A percentile compares a stretch with the other conserved stretches of the same genome.
Evolutionary conservation across 2,329 filamentous ascomycete genomes (phyloP).

Genomic region (Bipolaris zeicola): DNA sequence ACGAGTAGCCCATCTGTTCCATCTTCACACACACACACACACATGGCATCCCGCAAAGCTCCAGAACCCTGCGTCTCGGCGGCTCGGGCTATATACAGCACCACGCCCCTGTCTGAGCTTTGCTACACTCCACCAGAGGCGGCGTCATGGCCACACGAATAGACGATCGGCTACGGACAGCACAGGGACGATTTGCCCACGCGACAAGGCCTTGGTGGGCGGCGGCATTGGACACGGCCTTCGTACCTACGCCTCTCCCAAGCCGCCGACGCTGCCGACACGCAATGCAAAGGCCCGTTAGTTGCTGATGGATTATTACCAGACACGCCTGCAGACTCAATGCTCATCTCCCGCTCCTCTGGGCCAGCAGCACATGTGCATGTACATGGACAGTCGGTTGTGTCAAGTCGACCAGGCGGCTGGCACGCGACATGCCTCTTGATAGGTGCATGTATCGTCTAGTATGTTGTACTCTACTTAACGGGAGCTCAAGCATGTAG

Average conservation of each 20-base stretch:
- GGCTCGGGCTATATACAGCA: slow-evolving; percentile 20
- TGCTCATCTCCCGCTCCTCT: too few relatives aligned
- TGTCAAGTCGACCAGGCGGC: background rate
- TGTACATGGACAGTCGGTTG: background rate
- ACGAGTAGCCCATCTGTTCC: slow-evolving; percentile 29
- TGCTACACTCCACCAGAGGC: slow-evolving; percentile 1
- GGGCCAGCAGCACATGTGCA: background rate
- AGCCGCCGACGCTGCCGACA: background rate
- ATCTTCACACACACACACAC: slow-evolving; percentile 10
- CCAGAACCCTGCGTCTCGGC: slow-evolving; percentile 23
- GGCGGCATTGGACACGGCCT: slow-evolving; percentile 2
- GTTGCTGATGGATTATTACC: background rate
- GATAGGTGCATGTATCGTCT: too few relatives aligned
- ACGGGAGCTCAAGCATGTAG: background rate
- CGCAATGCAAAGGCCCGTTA: background rate
- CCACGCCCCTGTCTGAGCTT: slow-evolving; percentile 19
- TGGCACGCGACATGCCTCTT: too few relatives aligned
- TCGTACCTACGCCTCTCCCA: background rate
- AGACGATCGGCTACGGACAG: slow-evolving; percentile 1
- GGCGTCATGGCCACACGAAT: slow-evolving; percentile 4
- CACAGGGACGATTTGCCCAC: background rate
- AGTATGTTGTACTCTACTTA: background rate
- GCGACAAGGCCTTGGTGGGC: background rate
- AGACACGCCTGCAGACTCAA: background rate
- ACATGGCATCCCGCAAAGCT: slow-evolving; percentile 29